phyloP scores from a whole-genome alignment of 78 protist genomes.

The Pelomyxa schiedti region DNA sequence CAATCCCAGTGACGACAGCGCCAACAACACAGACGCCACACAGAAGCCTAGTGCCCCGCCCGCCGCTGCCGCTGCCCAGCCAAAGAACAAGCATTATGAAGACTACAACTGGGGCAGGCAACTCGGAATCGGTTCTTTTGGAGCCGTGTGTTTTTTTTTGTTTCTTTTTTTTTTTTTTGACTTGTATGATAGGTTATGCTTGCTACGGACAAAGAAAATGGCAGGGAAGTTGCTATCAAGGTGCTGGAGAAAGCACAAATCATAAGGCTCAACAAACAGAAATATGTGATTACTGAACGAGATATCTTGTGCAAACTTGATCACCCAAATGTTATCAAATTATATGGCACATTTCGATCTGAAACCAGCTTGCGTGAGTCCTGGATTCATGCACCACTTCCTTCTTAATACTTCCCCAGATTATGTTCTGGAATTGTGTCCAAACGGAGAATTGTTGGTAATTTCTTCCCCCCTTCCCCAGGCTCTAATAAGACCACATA shows the following conservation, averaged over 20 bases:
- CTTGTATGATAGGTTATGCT: conserved; percentile 20
- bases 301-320: conserved; percentile 46
- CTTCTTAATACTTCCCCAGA: conserved; percentile 1
- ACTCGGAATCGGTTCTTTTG: conserved; percentile 52
- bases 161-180: neutral
- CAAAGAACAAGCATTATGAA: conserved; percentile 42
- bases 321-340: conserved; percentile 67
- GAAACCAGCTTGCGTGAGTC: conserved; percentile 28
- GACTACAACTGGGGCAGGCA: conserved; percentile 49
- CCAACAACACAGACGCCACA: too few relatives aligned
- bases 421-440: conserved; percentile 57
- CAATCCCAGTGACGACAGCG: too few relatives aligned
- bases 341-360: conserved; percentile 60
- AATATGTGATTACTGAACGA: conserved; percentile 56
- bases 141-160: conserved; percentile 14
- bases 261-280: conserved; percentile 39
- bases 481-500: too few relatives aligned
- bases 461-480: too few relatives aligned
- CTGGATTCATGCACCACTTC: neutral
- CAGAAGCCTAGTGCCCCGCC: too few relatives aligned
- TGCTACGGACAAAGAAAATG: conserved; percentile 38
- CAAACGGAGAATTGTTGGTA: conserved; percentile 65
- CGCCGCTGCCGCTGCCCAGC: too few relatives aligned
- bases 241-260: conserved; percentile 45
- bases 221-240: conserved; percentile 50